These are phyloP conservation scores for Pyrenula massariospora DNA, from an alignment of 495 filamentous ascomycete genomes.

Conservation along the genomic window DNA sequence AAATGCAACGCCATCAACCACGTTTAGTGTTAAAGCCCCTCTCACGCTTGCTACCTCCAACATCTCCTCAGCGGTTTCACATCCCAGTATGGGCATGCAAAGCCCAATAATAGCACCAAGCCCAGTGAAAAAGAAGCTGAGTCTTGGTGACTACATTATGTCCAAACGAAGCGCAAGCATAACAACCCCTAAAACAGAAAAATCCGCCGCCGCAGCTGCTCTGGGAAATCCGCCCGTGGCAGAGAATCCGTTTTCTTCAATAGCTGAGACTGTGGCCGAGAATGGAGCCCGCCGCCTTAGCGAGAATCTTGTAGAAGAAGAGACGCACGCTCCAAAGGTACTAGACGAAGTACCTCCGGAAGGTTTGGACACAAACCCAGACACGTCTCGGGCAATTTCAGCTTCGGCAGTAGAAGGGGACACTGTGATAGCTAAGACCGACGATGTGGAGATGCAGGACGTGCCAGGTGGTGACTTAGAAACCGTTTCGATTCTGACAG, in stretches of 20 bases:
- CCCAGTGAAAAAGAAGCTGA: slow-evolving; percentile 53
- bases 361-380: background rate
- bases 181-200: slow-evolving; percentile 29
- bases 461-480: background rate
- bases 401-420: background rate
- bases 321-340: background rate
- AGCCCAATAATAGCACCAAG: slow-evolving; percentile 33
- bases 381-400: background rate
- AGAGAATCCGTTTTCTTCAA: background rate
- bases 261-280: background rate
- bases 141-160: slow-evolving; percentile 54
- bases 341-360: background rate
- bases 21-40: background rate
- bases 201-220: slow-evolving; percentile 5
- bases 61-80: background rate
- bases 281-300: background rate
- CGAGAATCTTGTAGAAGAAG: background rate
- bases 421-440: background rate
- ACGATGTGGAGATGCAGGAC: background rate
- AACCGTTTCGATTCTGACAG: background rate
- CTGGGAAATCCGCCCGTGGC: background rate
- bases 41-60: background rate
- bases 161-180: slow-evolving; percentile 31
- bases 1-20: slow-evolving; percentile 1
- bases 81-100: slow-evolving; percentile 16